Base-by-base conservation (phyloP, 2,329 filamentous ascomycete species). In the Botrytis squamosa region DNA sequence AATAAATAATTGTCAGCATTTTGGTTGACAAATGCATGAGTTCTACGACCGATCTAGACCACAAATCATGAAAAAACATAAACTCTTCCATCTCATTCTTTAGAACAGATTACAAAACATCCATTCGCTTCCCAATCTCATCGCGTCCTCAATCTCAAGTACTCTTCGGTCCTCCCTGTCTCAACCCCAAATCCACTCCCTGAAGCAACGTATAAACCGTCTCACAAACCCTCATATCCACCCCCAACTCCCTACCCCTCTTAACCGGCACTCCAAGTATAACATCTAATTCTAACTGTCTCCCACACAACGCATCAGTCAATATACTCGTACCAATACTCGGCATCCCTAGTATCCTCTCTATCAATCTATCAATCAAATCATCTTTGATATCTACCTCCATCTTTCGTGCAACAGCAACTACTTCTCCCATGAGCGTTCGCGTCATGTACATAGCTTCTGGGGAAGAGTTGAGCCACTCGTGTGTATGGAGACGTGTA, bases 281-380 rank as follows among this genome's bases (percentile, higher is more conserved):
- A 3, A 89, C 87, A 67, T 91, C 89, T 64, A 90, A 81, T 78
- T 91, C 89, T 86, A 91, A 87, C 14, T 83, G 83, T 75, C 85
- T 85, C 0, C 87, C 87, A 33, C 84, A 83, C 77, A 87, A 85
- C 81, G 85, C 88, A 78, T 91, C 89, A n/a, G 85, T 81, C 67
- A 87, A 84, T 89, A 91, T 91, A 76, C 85, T 86, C 73, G 83
- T 84, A 7, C 81, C 79, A 65, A 84, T 84, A 2, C 84, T 80
- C 62, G 84, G 84, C 79, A 88, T 80, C 64, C 82, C 60, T 76
- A 85, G 74, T 83, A 89, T 82, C 82, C 85, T 83, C 78, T 82
- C 84, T 14, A 85, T 80, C 29, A 89, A 80, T 33, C 84, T 84
- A 73, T 85, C 83, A 25, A 87, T 60, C 83, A 85, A 70, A 84